phyloP scores from a whole-genome alignment of 306 rosid species.

The Bauhinia variegata region DNA sequence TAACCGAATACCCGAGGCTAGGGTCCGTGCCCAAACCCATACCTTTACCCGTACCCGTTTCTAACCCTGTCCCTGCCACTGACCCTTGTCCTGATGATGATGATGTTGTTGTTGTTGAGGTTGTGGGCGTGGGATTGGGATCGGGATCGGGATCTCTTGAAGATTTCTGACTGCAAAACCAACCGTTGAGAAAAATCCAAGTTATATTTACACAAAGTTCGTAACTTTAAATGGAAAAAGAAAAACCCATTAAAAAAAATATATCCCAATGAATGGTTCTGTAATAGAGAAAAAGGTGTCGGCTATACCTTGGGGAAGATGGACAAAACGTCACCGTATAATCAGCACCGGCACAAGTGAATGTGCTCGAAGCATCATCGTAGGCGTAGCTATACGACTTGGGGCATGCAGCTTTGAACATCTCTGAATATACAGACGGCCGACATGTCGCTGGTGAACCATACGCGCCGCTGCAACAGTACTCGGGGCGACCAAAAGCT shows the following conservation, averaged over 20 bases:
- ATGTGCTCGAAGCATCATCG: conserved; percentile 83
- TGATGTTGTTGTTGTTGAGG: conserved; percentile 51
- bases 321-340: conserved; percentile 85
- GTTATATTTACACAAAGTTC: no score
- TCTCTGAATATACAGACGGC: conserved; percentile 76
- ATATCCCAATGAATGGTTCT: not conserved
- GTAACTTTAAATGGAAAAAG: no score
- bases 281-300: no score
- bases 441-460: conserved; percentile 68
- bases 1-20: conserved; percentile 29
- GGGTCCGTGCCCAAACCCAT: no score
- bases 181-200: not conserved
- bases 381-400: conserved; percentile 89
- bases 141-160: conserved; percentile 55
- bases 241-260: no score
- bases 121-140: conserved; percentile 42
- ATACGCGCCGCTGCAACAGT: conserved; percentile 81
- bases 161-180: conserved; percentile 73
- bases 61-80: conserved; percentile 35
- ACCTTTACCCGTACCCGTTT: not conserved
- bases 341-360: conserved; percentile 82
- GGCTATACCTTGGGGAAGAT: conserved; percentile 62
- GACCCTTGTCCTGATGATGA: not conserved
- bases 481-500: conserved; percentile 87
- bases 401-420: conserved; percentile 85